A percentile compares a stretch with the other conserved stretches of the same genome.
These are phyloP conservation scores for Globisporangium echinulatum DNA, from an alignment of 352 stramenopile species.

Conservation along the genomic window DNA sequence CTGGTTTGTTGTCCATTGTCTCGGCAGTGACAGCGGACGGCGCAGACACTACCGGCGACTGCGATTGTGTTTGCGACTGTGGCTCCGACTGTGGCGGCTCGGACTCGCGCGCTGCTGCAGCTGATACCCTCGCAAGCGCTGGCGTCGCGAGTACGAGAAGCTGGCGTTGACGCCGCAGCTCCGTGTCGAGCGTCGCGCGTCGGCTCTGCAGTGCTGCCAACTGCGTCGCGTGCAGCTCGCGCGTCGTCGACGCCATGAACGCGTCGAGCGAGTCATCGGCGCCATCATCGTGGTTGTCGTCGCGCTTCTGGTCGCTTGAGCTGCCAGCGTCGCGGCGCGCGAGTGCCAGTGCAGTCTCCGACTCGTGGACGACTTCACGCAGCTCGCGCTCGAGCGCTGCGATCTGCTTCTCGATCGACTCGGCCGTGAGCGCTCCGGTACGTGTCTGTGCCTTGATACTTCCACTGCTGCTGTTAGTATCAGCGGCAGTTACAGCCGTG, in stretches of 20 bases:
- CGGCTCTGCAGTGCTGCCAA: conserved; percentile 17
- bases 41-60: too few species aligned
- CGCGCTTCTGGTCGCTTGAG: neutral
- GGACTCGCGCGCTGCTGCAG: neutral
- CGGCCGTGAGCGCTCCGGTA: conserved; percentile 36
- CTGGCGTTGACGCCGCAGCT: conserved; percentile 41
- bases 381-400: conserved; percentile 30
- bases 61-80: too few species aligned
- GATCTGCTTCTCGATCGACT: conserved; percentile 46
- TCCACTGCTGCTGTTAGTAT: neutral
- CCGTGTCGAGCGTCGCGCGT: conserved; percentile 24
- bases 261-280: conserved; percentile 49
- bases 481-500: neutral
- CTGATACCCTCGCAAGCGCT: conserved; percentile 20
- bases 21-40: neutral
- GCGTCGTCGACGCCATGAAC: conserved; percentile 56
- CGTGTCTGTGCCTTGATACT: too few species aligned
- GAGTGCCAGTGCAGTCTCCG: conserved; percentile 5
- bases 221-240: conserved; percentile 36
- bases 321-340: neutral
- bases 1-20: neutral
- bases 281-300: conserved; percentile 21
- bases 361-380: conserved; percentile 20
- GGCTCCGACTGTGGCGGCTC: neutral
- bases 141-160: conserved; percentile 48